These are phyloP conservation scores for Crithidia fasciculata DNA, from an alignment of 208 protist genomes.

Conservation along the genomic window DNA sequence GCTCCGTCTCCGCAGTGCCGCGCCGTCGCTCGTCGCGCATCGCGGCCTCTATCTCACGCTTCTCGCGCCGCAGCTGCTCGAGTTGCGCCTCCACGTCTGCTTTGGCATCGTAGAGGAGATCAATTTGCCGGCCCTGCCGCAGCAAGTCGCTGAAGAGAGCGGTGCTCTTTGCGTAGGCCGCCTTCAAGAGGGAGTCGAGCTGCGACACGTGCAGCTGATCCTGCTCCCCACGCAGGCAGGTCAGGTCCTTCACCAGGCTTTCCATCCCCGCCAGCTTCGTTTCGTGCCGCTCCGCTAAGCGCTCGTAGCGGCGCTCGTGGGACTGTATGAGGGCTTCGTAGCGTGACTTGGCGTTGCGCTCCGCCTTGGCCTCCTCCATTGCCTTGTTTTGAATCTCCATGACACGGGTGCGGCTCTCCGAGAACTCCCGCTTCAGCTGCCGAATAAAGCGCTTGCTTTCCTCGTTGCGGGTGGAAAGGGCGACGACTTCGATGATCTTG, in stretches of 20 bases:
- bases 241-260: slow-evolving; percentile 79
- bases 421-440: slow-evolving; percentile 89
- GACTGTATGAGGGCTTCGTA: slow-evolving; percentile 69
- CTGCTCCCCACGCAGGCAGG: slow-evolving; percentile 56
- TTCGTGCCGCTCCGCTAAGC: slow-evolving; percentile 67
- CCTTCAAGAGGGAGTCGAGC: slow-evolving; percentile 83
- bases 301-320: slow-evolving; percentile 63
- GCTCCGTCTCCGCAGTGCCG: slow-evolving; percentile 67
- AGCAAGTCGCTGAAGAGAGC: slow-evolving; percentile 85
- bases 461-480: slow-evolving; percentile 87
- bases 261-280: slow-evolving; percentile 70
- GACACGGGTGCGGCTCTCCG: slow-evolving; percentile 75
- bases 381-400: slow-evolving; percentile 86
- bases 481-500: slow-evolving; percentile 89
- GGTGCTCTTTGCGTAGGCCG: slow-evolving; percentile 86
- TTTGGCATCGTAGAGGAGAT: slow-evolving; percentile 75
- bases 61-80: slow-evolving; percentile 65
- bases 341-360: slow-evolving; percentile 50
- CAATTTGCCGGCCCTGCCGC: slow-evolving; percentile 75
- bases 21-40: slow-evolving; percentile 73
- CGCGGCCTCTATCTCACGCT: slow-evolving; percentile 59
- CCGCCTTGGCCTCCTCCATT: slow-evolving; percentile 63
- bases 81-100: slow-evolving; percentile 60
- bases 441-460: slow-evolving; percentile 91
- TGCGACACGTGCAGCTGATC: slow-evolving; percentile 77